A percentile compares a stretch with the other conserved stretches of the same genome.
Evolutionary conservation across 805 yeast genomes (phyloP).

Genomic region (Kazachstania taianensis): DNA sequence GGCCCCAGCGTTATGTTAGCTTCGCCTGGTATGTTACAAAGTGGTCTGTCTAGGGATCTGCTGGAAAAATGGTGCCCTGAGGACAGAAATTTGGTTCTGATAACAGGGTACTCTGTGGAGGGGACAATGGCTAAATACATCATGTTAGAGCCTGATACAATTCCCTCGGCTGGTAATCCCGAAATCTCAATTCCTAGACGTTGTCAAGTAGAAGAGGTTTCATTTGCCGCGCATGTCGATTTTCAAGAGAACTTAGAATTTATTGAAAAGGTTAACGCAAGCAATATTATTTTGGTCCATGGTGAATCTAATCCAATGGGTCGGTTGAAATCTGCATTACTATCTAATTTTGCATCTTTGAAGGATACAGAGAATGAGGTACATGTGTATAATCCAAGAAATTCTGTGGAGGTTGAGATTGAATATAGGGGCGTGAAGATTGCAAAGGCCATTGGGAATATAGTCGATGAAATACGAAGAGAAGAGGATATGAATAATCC

Average conservation of each 20-base stretch:
- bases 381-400: slow-evolving; percentile 83
- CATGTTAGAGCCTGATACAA: slow-evolving; percentile 81
- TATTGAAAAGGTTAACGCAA: slow-evolving; percentile 79
- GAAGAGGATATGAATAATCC: slow-evolving; percentile 21
- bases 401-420: slow-evolving; percentile 69
- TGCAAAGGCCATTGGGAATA: slow-evolving; percentile 62
- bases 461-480: slow-evolving; percentile 38
- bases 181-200: slow-evolving; percentile 82
- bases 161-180: slow-evolving; percentile 73
- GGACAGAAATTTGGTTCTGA: slow-evolving; percentile 71
- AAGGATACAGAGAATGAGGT: slow-evolving; percentile 86
- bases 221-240: slow-evolving; percentile 99
- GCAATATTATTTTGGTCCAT: slow-evolving; percentile 81
- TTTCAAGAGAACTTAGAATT: slow-evolving; percentile 87
- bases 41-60: slow-evolving; percentile 84
- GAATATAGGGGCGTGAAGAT: slow-evolving; percentile 75
- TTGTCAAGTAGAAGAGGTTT: slow-evolving; percentile 79
- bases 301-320: slow-evolving; percentile 99
- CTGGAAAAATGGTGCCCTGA: slow-evolving; percentile 98
- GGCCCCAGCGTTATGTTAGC: slow-evolving; percentile 96
- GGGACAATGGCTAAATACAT: slow-evolving; percentile 95
- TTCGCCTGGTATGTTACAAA: slow-evolving; percentile 96
- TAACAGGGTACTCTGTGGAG: slow-evolving; percentile 97
- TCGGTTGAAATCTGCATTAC: slow-evolving; percentile 80
- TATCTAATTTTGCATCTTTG: slow-evolving; percentile 72